Base-by-base conservation (phyloP, 1,284 basidiomycete genomes). In the Sporisorium exsertum region DNA sequence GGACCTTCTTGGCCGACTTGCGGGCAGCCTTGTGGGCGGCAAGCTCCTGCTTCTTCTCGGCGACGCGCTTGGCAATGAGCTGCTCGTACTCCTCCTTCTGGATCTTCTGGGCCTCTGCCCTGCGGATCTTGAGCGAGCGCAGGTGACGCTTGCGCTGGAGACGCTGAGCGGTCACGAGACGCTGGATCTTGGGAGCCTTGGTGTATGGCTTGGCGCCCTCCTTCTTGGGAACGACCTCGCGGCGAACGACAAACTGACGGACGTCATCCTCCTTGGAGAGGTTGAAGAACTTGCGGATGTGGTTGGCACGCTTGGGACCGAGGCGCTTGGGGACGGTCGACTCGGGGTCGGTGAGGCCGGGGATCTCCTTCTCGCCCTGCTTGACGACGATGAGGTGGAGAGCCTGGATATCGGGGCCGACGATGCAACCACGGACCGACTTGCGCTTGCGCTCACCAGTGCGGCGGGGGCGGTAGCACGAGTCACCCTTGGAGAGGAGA, bases 201-300 rank as follows among this genome's bases (percentile, higher is more conserved):
- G 93, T 95, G 89, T 96, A 97, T 71, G 94, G 93, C 90, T 97
- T 98, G 79, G 93, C 94, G 82, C 90, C 89, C 86, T 91, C 91
- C 89, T 96, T 95, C 91, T 97, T 97, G 87, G 92, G 91, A 88
- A 88, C 91, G 63, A 98, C 94, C 89, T 97, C 94, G 84, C 94
- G 90, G 79, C 88, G 87, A 82, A 97, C 91, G 50, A 86, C 85
- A 87, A 97, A 98, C 88, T 97, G 94, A 88, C 94, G 91, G 72
- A 98, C 95, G 88, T 98, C 96, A 86, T 98, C 96, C 86, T 96
- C 93, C 91, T 98, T 98, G 88, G 90, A 90, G 86, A 98, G 89
- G 90, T 97, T 97, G 91, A 98, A 99, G 91, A 98, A 97, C 86
- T 89, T 91, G 87, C 95, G 90, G 88, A 98, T 98, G 92, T 88